Base-by-base conservation (phyloP, 2,329 filamentous ascomycete species). In the Berkeleyomyces basicola region DNA sequence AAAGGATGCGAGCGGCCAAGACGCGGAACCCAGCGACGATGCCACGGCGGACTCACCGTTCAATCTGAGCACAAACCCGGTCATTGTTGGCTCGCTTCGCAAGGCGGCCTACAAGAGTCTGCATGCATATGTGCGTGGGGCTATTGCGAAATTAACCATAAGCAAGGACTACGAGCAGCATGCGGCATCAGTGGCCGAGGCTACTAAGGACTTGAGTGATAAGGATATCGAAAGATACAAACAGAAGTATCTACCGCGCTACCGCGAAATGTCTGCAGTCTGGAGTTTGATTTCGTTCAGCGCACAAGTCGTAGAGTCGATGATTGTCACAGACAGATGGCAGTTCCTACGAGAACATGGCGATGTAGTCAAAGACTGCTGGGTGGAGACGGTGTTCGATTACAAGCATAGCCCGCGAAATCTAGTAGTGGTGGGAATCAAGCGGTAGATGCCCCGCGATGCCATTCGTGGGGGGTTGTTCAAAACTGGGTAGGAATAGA, bases 251-350 rank as follows among this genome's bases (percentile, higher is more conserved):
- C 71, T 72, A 39, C 77, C 78, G 46, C 78, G 86, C 62, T 89
- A 87, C 75, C 87, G 90, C 68, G 87, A 96, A 70, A 75, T 99
- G 46, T 90, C 87, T 69, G 80, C 95, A 6, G 82, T 95, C 64
- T 99, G 93, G 93, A 90, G 83, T 67, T 72, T 99, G 69, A 99
- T 99, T 92, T 91, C 93, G 0, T 96, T 96, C 69, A 95, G 90
- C 71, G 91, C 92, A 2, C 83, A 83, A 23, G 86, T 96, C 3
- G 85, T 95, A 2, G 93, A 99, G 76, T 89, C 90, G 40, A 77
- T 95, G 64, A 92, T 99, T 68, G 90, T 95, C 60, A 83, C 86
- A 55, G 93, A 99, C 76, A 81, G 93, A 55, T 99, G 90, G 88
- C 76, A 88, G 66, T 99, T 86, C 74, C 76, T 99, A 67, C 81